Base-by-base conservation (phyloP, 2,329 filamentous ascomycete genomes). In the Cladosporium sp. region DNA sequence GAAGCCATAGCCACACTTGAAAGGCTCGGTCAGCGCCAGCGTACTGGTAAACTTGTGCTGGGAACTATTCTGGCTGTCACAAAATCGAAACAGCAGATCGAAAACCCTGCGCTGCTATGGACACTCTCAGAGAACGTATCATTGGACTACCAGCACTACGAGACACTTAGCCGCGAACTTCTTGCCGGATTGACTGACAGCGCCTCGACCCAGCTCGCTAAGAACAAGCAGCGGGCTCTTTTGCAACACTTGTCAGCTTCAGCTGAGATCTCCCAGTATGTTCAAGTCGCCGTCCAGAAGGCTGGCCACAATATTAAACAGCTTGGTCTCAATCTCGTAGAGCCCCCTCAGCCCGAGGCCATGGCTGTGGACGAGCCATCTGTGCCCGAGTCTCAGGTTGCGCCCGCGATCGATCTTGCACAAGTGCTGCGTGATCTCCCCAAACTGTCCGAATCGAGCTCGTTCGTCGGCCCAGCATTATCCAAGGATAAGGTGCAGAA, bases 11-110 rank as follows among this genome's bases (percentile, higher is more conserved):
- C 54, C 9, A 56, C 54, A n/a, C 54, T 56, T 19, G 20, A 56
- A 34, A 47, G 54, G 25, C 36, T 56, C 15, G 42, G 54, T 20
- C 42, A 47, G n/a, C 45, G 42, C 22, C 54, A 56, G 42, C 34
- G 54, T 14, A 59, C 60, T 3, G 60, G 59, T 15, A 63, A 66
- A n/a, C 64, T 74, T 20, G 61, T 64, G 9, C 61, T 67, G 28
- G 63, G 60, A 22, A 56, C 54, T n/a, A 38, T 56, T 14, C 54
- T 56, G 2, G 54, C 42, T 14, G 54, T 30, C 17, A 30, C 54
- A 9, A 56, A 49, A 19, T 56, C 54, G 20, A 49, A 56, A 34
- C 42, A 56, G 30, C 42, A 56, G 11, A 47, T 56, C 19, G 54
- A 37, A 19, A 49, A 56, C 34, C 54, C 42, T 36, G 34, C 54